phyloP scores from a whole-genome alignment of 2,329 filamentous ascomycete genomes.

The Beauveria scarabaeidicola region DNA sequence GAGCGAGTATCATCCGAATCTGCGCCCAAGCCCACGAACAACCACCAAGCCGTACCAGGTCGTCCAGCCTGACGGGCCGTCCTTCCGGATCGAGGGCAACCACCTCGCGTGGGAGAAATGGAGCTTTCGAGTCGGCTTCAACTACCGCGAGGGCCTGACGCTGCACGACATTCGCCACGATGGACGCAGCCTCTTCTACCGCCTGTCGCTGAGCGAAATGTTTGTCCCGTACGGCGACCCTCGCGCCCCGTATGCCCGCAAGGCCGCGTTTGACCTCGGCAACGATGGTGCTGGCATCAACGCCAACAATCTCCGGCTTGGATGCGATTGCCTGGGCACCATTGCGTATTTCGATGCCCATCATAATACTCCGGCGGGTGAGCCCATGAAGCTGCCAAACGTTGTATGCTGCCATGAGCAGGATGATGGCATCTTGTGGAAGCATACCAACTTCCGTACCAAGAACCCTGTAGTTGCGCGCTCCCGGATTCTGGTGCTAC shows the following conservation, averaged over 20 bases:
- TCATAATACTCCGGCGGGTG: slow-evolving; percentile 23
- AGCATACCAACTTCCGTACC: slow-evolving; percentile 53
- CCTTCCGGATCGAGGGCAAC: slow-evolving; percentile 34
- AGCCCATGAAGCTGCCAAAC: slow-evolving; percentile 25
- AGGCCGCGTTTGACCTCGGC: slow-evolving; percentile 61
- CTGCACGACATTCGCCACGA: slow-evolving; percentile 60
- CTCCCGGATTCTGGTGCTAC: slow-evolving; percentile 47
- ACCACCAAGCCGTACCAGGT: slow-evolving; percentile 24
- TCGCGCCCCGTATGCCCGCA: slow-evolving; percentile 52
- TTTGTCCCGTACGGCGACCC: slow-evolving; percentile 58
- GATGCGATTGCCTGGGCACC: slow-evolving; percentile 57
- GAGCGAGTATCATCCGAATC: slow-evolving; percentile 35
- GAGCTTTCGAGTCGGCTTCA: slow-evolving; percentile 59
- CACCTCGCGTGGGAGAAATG: slow-evolving; percentile 51
- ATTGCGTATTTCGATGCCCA: slow-evolving; percentile 37
- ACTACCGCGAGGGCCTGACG: slow-evolving; percentile 57
- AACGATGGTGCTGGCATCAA: slow-evolving; percentile 56
- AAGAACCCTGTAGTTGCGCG: slow-evolving; percentile 46
- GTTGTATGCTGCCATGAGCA: slow-evolving; percentile 29
- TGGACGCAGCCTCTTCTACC: slow-evolving; percentile 54
- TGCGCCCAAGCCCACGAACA: slow-evolving; percentile 17
- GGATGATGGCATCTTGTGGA: slow-evolving; percentile 50
- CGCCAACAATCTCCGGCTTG: slow-evolving; percentile 56
- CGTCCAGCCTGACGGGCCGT: slow-evolving; percentile 23
- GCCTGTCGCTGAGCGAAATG: slow-evolving; percentile 59